Conservation (phyloP, 2,329 filamentous ascomycete genomes). For the Aureobasidium musti region DNA sequence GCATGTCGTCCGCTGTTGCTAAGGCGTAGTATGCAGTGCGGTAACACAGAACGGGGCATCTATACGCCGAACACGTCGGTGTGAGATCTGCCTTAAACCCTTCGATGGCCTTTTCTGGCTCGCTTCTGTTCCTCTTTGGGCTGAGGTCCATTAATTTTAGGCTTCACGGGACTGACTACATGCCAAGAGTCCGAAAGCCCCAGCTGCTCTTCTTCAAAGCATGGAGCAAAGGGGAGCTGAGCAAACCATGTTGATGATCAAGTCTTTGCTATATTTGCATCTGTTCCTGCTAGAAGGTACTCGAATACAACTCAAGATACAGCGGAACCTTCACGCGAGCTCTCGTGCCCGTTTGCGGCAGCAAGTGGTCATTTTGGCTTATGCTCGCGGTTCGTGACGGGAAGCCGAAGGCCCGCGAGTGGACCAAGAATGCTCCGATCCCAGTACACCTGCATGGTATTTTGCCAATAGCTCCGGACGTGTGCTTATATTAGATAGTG, state of each 20-base stretch:
- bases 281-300: not conserved
- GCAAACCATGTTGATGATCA: not conserved
- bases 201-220: not conserved
- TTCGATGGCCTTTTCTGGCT: constrained; percentile 2
- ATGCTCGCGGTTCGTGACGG: not conserved
- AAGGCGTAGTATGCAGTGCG: not conserved
- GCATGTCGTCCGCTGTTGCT: constrained; percentile 6
- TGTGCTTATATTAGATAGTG: constrained; percentile 24
- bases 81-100: not conserved
- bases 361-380: not conserved
- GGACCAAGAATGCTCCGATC: constrained; percentile 9
- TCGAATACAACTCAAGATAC: not conserved
- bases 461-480: constrained; percentile 27
- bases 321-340: not conserved
- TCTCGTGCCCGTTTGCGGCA: not conserved
- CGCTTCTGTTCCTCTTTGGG: constrained; percentile 7
- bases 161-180: not conserved
- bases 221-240: not conserved
- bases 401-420: constrained; percentile 3
- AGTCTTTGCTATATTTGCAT: not conserved
- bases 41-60: constrained; percentile 9
- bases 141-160: constrained; percentile 6
- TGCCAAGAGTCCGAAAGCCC: constrained; percentile 15
- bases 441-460: constrained; percentile 11
- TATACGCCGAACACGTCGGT: constrained; percentile 6